Evolutionary conservation across 768 basidiomycete species (phyloP), one percentile per base, ranked within the genome.

Genomic region (Crepidotus variabilis): DNA sequence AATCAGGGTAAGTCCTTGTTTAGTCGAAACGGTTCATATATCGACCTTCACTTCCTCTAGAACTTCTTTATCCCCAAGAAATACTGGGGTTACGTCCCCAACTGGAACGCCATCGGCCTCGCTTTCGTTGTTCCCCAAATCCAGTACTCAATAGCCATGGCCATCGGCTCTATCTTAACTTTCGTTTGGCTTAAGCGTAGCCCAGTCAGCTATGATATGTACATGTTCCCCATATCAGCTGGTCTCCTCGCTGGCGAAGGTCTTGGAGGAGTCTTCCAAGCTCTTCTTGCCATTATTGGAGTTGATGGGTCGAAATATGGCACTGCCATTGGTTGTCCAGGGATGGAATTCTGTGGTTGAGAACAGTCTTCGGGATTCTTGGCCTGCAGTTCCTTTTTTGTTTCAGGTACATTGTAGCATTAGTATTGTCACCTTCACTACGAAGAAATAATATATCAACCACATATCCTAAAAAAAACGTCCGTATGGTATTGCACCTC

Each of bases 161-260:
- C 72, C 48, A 65, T 73, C 45, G 83, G 82, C 34, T 78, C 80
- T 10, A 61, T 71, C 21, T 73, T 75, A 62, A 78, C 78, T 67
- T 77, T 68, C 61, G 51, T 81, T 65, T 85, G 83, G 83, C 63
- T 68, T 50, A 74, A 70, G 67, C 64, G 71, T 11, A 77, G 67
- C 65, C 81, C 79, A 2, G 67, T 55, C 21, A 57, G 67, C 36
- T 82, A 68, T 61, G 83, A 83, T 59, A 78, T 82, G 78, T 83
- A 82, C 67, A 81, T 82, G 75, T 84, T 83, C 63, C 76, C 81
- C 28, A 57, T 82, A 59, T 72, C 81, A 51, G 75, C 78, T 49
- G 83, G 83, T 61, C 68, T 82, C 57, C 70, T 84, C 32, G 81
- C 82, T 34, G 83, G 83, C 24, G 83, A 84, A 60, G 84, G 84